A percentile compares a stretch with the other conserved stretches of the same genome.
phyloP scores from a whole-genome alignment of 202 grass and related monocot species.

The Digitaria exilis region DNA sequence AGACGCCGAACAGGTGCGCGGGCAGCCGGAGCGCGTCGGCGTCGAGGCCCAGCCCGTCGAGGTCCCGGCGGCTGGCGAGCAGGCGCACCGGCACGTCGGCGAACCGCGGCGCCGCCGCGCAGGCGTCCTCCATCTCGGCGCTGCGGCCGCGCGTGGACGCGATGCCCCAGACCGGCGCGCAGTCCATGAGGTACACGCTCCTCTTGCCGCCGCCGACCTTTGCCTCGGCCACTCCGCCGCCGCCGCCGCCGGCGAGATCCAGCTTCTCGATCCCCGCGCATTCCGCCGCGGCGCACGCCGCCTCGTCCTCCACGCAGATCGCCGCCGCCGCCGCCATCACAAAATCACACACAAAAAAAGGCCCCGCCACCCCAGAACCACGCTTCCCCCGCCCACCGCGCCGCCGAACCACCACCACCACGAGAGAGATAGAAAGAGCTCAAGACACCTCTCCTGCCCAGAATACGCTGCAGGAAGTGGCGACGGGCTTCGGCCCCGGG shows the following conservation, averaged over 20 bases:
- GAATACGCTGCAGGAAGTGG: background rate
- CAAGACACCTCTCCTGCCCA: background rate
- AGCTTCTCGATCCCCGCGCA: constrained; percentile 40
- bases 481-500: background rate
- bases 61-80: constrained; percentile 50
- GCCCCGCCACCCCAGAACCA: background rate
- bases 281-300: constrained; percentile 6
- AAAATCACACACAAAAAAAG: background rate
- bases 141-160: constrained; percentile 59
- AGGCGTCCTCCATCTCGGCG: constrained; percentile 79
- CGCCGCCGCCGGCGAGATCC: constrained; percentile 41
- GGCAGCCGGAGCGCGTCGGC: constrained; percentile 54
- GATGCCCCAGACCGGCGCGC: constrained; percentile 73
- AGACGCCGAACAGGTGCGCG: constrained; percentile 73
- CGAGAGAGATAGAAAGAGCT: background rate
- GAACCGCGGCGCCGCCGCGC: constrained; percentile 53
- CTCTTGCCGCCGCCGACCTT: constrained; percentile 36
- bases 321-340: constrained; percentile 24
- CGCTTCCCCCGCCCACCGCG: background rate
- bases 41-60: constrained; percentile 61
- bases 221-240: background rate
- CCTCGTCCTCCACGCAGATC: constrained; percentile 50
- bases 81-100: constrained; percentile 66
- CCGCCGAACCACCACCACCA: background rate
- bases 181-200: constrained; percentile 71